Evolutionary conservation across 805 yeast genomes (phyloP), one percentile per base, ranked within the genome.

Genomic region (Priceomyces castillae): DNA sequence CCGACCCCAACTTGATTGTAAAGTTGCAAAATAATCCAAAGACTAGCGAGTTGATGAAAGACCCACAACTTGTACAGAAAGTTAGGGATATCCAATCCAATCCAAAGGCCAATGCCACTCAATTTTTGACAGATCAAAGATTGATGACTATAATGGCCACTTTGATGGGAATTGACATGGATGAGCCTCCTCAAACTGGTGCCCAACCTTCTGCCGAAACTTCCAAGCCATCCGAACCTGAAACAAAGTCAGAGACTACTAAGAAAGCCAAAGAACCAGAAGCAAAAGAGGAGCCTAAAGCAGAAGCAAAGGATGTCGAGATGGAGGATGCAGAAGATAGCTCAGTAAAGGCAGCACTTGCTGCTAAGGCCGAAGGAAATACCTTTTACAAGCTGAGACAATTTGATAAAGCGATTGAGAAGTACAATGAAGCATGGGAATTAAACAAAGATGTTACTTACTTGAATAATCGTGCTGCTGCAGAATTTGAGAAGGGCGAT

Each of bases 401-500:
- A 58, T 94, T 94, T 53, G 97, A 89, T 59, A 96, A 85, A 58
- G 99, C 99, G 35, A 92, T 94, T 61, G 88, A 71, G 44, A 73
- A 80, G 49, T 94, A 94, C 70, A 74, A 86, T 61, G 77, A 82
- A 60, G 99, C 99, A 1, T 94, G 89, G 86, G 85, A 82, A 26
- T 62, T 81, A 16, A 67, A 74, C 68, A 77, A 82, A 59, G 98
- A 94, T 62, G 88, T 92, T 58, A 92, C 98, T 0, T 94, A 86
- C 63, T 76, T 94, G 63, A 94, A 95, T 74, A 94, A 94, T 76
- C 82, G 95, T 58, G 94, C 99, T 31, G 98, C 99, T 44, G 99
- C 99, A 26, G 96, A 94, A 69, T 94, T 69, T 60, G 99, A 94
- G 71, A 89, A 90, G 65, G 96, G 94, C 49, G 97, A 90, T 59